These are phyloP conservation scores for Boletus bicolor DNA, from an alignment of 768 basidiomycete genomes.

Conservation along the genomic window DNA sequence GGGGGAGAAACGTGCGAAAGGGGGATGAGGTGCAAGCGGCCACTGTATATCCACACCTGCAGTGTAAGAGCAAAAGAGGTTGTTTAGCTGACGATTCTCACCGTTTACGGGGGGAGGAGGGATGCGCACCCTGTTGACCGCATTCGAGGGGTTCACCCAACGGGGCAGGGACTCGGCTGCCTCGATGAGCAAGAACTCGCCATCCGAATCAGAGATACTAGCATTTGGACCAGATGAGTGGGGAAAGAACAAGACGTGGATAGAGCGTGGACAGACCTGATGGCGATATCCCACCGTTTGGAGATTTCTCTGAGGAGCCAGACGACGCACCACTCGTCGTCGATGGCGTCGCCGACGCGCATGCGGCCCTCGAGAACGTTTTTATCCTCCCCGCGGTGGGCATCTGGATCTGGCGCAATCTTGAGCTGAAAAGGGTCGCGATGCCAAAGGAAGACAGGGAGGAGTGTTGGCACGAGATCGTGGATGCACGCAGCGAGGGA, in stretches of 20 bases:
- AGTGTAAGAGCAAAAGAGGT: constrained; percentile 29
- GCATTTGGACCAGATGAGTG: background rate
- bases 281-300: constrained; percentile 72
- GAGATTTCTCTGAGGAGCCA: constrained; percentile 84
- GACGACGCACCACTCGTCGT: constrained; percentile 96
- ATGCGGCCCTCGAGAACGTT: constrained; percentile 77
- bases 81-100: constrained; percentile 33
- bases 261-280: constrained; percentile 54
- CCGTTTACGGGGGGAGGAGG: constrained; percentile 25
- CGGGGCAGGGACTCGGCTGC: constrained; percentile 84
- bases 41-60: constrained; percentile 88
- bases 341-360: constrained; percentile 94
- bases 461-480: constrained; percentile 48
- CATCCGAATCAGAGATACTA: constrained; percentile 80
- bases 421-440: constrained; percentile 81
- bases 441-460: constrained; percentile 76
- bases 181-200: constrained; percentile 95
- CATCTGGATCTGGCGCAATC: constrained; percentile 47
- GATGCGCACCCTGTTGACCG: constrained; percentile 83
- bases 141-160: constrained; percentile 91
- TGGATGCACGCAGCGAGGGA: constrained; percentile 69
- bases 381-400: constrained; percentile 25
- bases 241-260: background rate
- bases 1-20: constrained; percentile 69
- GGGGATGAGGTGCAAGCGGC: constrained; percentile 83